Evolutionary conservation across 2,329 filamentous ascomycete genomes (phyloP).

Genomic region (Colletotrichum nymphaeae): DNA sequence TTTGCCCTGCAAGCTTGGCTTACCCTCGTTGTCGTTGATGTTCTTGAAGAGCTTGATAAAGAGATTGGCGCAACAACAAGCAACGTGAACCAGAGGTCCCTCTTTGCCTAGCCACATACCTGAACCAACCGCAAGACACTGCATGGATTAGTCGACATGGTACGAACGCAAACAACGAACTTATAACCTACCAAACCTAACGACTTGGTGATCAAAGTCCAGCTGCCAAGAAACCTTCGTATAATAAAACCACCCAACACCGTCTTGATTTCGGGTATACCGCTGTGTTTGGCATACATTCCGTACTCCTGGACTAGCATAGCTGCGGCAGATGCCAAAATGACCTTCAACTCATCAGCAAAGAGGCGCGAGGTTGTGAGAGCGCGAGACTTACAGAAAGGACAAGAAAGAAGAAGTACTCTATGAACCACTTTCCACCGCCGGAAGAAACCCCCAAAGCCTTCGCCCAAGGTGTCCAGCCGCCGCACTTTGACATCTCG

Average conservation of each 20-base stretch:
- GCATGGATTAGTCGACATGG: conserved; percentile 40
- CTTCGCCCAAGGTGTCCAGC: conserved; percentile 88
- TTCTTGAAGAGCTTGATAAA: conserved; percentile 89
- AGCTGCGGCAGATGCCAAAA: conserved; percentile 83
- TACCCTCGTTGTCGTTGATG: conserved; percentile 89
- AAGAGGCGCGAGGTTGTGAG: neutral
- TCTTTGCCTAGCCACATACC: conserved; percentile 98
- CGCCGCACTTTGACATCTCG: conserved; percentile 81
- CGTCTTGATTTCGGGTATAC: conserved; percentile 98
- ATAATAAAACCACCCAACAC: conserved; percentile 95
- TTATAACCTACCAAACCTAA: conserved; percentile 76
- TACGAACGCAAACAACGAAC: neutral
- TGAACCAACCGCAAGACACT: conserved; percentile 91
- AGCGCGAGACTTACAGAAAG: conserved; percentile 73
- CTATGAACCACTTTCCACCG: conserved; percentile 82
- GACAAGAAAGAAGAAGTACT: conserved; percentile 88
- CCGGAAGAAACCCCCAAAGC: conserved; percentile 75
- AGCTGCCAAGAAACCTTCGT: conserved; percentile 83
- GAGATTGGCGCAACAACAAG: conserved; percentile 94
- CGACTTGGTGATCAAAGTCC: conserved; percentile 92
- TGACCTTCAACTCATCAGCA: conserved; percentile 59
- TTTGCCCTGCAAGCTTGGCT: conserved; percentile 26
- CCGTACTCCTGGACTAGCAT: conserved; percentile 87
- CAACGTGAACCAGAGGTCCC: conserved; percentile 93
- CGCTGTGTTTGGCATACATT: conserved; percentile 90